Conservation (phyloP, 352 stramenopile species). For the Lagenidium sp. region DNA sequence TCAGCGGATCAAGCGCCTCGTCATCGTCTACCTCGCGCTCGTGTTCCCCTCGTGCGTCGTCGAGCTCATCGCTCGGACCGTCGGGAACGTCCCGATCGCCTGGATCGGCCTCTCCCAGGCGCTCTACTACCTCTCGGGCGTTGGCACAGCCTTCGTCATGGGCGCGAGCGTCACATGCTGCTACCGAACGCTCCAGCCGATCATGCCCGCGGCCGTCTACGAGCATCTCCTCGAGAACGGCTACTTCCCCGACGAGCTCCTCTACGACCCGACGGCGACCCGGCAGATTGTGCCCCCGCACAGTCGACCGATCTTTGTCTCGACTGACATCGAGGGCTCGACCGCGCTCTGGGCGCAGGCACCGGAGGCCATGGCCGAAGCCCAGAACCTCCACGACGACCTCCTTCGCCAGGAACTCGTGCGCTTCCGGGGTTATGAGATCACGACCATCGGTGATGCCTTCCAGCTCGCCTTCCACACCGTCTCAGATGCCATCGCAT, state of each 20-base stretch:
- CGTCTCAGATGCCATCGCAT: conserved; percentile 52
- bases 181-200: conserved; percentile 40
- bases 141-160: conserved; percentile 46
- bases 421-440: conserved; percentile 65
- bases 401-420: conserved; percentile 44
- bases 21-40: conserved; percentile 57
- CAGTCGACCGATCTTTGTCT: conserved; percentile 61
- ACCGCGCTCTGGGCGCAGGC: conserved; percentile 51
- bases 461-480: conserved; percentile 77
- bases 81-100: conserved; percentile 22
- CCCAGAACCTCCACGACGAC: conserved; percentile 66
- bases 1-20: conserved; percentile 56
- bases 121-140: conserved; percentile 54
- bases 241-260: conserved; percentile 29
- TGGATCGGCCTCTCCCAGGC: conserved; percentile 39
- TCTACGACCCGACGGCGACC: conserved; percentile 7
- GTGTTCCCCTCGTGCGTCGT: conserved; percentile 54
- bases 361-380: conserved; percentile 41
- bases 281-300: conserved; percentile 32
- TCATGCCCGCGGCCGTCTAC: conserved; percentile 53
- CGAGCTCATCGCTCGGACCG: conserved; percentile 20
- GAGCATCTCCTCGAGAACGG: conserved; percentile 53
- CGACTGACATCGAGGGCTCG: conserved; percentile 75
- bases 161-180: conserved; percentile 54
- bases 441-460: conserved; percentile 65